Conservation (phyloP, 306 rosid genomes). For the Trifolium subterraneum region DNA sequence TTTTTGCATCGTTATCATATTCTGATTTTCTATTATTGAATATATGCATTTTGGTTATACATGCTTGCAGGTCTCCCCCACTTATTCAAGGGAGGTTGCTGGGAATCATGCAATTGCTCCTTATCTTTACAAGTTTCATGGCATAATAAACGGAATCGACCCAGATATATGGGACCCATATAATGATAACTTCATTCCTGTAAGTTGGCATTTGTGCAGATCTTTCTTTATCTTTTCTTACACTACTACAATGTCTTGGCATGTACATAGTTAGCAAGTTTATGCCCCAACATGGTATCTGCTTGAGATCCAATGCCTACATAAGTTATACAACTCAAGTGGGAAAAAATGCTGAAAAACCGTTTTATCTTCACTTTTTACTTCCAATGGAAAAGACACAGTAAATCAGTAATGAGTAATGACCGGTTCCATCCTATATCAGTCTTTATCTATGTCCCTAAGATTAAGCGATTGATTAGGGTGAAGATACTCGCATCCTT, state of each 20-base stretch:
- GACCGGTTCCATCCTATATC: constrained; percentile 12
- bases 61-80: constrained; percentile 77
- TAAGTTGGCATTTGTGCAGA: constrained; percentile 54
- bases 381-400: constrained; percentile 16
- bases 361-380: neutral
- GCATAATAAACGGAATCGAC: constrained; percentile 95
- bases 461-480: constrained; percentile 18
- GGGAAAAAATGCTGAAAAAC: neutral
- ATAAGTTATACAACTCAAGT: constrained; percentile 2
- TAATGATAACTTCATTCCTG: constrained; percentile 81
- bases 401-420: neutral
- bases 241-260: neutral
- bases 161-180: constrained; percentile 96
- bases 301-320: constrained; percentile 23
- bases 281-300: neutral
- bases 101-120: constrained; percentile 75
- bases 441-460: constrained; percentile 21
- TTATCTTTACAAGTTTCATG: constrained; percentile 86
- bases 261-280: neutral
- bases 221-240: constrained; percentile 18
- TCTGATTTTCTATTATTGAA: constrained; percentile 4
- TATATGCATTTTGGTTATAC: constrained; percentile 22
- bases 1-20: constrained; percentile 28
- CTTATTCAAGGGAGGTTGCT: constrained; percentile 85
- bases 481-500: constrained; percentile 32